These are phyloP conservation scores for Diaporthe capsici DNA, from an alignment of 2,329 filamentous ascomycete genomes.

Conservation along the genomic window DNA sequence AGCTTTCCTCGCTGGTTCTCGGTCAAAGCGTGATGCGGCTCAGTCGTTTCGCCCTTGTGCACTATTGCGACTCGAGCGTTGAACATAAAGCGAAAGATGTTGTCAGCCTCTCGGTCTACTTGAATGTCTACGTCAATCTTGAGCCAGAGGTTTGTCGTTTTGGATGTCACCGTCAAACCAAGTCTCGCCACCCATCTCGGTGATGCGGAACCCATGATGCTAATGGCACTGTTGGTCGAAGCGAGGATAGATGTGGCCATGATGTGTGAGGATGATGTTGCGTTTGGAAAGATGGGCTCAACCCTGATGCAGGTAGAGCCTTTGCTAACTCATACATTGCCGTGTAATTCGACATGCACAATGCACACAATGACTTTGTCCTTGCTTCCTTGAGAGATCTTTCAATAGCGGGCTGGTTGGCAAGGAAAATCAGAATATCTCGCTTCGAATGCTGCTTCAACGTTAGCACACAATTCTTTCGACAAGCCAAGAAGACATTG, in stretches of 20 bases:
- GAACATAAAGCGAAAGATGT: not conserved
- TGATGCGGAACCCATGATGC: not conserved
- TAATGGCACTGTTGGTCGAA: no score
- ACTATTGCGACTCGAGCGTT: not conserved
- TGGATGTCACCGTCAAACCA: not conserved
- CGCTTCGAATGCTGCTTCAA: not conserved
- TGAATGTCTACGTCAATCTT: not conserved
- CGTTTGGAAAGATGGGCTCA: not conserved
- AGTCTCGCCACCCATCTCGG: not conserved
- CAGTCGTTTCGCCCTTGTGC: not conserved
- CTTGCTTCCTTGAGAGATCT: not conserved
- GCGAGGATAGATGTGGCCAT: not conserved
- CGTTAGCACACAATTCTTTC: not conserved
- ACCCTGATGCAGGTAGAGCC: not conserved
- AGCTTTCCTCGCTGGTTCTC: not conserved
- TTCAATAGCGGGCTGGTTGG: no score
- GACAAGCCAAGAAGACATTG: not conserved
- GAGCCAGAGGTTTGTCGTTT: not conserved
- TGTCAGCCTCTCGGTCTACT: not conserved
- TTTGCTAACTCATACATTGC: no score
- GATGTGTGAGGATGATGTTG: not conserved
- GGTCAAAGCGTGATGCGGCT: not conserved
- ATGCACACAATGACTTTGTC: not conserved
- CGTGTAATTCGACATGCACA: not conserved
- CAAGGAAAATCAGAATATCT: no score